Percentiles rank a stretch among this genome's conserved stretches.
These are phyloP conservation scores for Tephrocybe rancida DNA, from an alignment of 768 basidiomycete species.

Conservation along the genomic window DNA sequence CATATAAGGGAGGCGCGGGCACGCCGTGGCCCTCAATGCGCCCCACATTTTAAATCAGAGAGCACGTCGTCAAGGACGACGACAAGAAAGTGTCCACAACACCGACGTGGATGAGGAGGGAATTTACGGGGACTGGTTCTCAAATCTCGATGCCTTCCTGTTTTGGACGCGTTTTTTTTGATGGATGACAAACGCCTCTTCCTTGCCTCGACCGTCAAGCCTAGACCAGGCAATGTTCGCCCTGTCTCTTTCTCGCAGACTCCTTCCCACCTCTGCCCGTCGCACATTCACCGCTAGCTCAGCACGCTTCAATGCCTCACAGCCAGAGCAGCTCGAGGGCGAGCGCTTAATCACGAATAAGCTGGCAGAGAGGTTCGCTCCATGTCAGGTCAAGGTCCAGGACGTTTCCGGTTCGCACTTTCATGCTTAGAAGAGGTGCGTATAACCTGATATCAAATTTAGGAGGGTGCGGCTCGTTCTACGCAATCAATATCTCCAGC, in stretches of 20 bases:
- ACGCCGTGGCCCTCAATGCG: conserved; percentile 22
- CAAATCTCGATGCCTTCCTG: background rate
- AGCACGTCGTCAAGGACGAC: conserved; percentile 18
- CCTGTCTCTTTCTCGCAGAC: conserved; percentile 31
- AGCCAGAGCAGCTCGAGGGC: conserved; percentile 42
- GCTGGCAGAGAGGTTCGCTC: conserved; percentile 73
- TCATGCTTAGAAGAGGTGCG: background rate
- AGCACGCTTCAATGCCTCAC: conserved; percentile 18
- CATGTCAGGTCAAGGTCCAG: conserved; percentile 81
- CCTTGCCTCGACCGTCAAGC: conserved; percentile 4
- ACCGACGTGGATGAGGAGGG: background rate
- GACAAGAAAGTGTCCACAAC: background rate
- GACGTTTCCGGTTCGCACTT: conserved; percentile 82
- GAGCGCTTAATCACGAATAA: conserved; percentile 75
- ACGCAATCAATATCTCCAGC: conserved; percentile 88
- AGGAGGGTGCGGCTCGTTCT: conserved; percentile 99
- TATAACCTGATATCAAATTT: background rate
- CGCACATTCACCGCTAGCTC: conserved; percentile 32
- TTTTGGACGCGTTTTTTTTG: conserved; percentile 2
- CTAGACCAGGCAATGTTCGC: conserved; percentile 27
- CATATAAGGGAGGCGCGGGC: conserved; percentile 5
- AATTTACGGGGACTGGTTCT: background rate
- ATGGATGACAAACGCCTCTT: conserved; percentile 8
- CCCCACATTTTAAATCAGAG: conserved; percentile 16
- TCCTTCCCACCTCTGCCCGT: conserved; percentile 25